These are phyloP conservation scores for Incumbomyces delicatus DNA, from an alignment of 2,329 filamentous ascomycete genomes.

Conservation along the genomic window DNA sequence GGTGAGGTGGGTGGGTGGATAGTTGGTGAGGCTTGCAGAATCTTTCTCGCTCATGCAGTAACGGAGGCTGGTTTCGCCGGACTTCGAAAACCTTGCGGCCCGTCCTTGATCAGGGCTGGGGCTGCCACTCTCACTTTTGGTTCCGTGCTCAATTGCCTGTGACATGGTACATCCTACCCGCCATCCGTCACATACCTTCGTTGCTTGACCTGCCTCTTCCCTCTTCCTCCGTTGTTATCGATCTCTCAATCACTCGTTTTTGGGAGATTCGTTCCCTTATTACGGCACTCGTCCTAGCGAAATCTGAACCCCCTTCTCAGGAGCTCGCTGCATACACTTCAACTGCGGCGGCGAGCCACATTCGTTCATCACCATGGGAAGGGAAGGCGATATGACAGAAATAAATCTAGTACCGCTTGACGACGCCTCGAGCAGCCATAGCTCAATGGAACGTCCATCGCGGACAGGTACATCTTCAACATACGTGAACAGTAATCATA, in stretches of 20 bases:
- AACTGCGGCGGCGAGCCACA: background rate
- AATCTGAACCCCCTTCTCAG: too few species aligned
- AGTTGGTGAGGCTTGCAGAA: background rate
- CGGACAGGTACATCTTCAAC: slow-evolving; percentile 2
- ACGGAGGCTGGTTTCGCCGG: background rate
- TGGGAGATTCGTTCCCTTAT: background rate
- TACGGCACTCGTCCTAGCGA: too few species aligned
- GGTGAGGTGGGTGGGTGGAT: background rate
- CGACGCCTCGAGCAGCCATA: slow-evolving; percentile 5
- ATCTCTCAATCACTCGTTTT: slow-evolving; percentile 1
- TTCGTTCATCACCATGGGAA: slow-evolving; percentile 2
- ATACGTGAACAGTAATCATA: background rate
- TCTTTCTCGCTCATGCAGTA: background rate
- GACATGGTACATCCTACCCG: background rate
- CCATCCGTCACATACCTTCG: slow-evolving; percentile 3
- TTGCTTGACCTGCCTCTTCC: slow-evolving; percentile 4
- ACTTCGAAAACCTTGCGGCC: background rate
- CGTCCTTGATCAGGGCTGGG: background rate
- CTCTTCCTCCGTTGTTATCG: background rate
- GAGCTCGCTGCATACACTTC: background rate
- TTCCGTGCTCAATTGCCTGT: background rate
- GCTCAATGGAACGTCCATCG: slow-evolving; percentile 7
- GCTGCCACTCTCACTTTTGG: background rate
- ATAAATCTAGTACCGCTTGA: slow-evolving; percentile 5
- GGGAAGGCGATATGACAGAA: slow-evolving; percentile 3